Percentiles rank a stretch among this genome's conserved stretches.
phyloP scores from a whole-genome alignment of 2,329 filamentous ascomycete species.

The Coleophoma cylindrospora region DNA sequence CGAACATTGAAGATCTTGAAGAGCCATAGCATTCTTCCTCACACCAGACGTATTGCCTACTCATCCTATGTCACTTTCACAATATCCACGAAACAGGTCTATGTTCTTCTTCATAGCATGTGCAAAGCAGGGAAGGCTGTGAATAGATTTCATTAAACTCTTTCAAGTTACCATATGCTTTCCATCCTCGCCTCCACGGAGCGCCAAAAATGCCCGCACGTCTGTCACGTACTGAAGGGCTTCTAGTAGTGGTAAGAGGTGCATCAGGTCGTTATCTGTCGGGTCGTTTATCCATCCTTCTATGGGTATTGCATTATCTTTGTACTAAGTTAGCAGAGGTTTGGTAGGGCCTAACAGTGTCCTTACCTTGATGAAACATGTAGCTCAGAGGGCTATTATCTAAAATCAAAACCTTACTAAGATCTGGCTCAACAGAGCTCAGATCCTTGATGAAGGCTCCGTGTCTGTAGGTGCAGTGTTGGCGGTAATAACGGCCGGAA shows the following conservation, averaged over 20 bases:
- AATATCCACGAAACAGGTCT: background rate
- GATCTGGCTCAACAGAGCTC: constrained; percentile 89
- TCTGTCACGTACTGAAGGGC: constrained; percentile 95
- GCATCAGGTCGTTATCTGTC: constrained; percentile 90
- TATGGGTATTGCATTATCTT: constrained; percentile 98
- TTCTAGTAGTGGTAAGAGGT: constrained; percentile 88
- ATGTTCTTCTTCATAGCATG: background rate
- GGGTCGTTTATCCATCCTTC: constrained; percentile 99
- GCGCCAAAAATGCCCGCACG: constrained; percentile 81
- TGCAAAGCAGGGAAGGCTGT: background rate
- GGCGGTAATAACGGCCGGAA: constrained; percentile 85
- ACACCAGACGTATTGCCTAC: too few species aligned
- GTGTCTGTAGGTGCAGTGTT: constrained; percentile 94
- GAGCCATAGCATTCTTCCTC: too few species aligned
- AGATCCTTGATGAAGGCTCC: constrained; percentile 98
- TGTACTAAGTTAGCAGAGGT: too few species aligned
- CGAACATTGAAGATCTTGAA: too few species aligned
- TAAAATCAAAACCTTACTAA: constrained; percentile 98
- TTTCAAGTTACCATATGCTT: constrained; percentile 32
- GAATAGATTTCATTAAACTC: background rate
- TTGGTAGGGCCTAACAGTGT: background rate
- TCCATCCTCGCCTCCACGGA: constrained; percentile 80
- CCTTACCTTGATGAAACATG: constrained; percentile 92
- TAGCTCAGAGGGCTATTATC: constrained; percentile 98
- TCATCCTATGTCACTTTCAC: too few species aligned